These are phyloP conservation scores for Stenogyne calaminthoides DNA, from an alignment of 305 asterid genomes.

Conservation along the genomic window DNA sequence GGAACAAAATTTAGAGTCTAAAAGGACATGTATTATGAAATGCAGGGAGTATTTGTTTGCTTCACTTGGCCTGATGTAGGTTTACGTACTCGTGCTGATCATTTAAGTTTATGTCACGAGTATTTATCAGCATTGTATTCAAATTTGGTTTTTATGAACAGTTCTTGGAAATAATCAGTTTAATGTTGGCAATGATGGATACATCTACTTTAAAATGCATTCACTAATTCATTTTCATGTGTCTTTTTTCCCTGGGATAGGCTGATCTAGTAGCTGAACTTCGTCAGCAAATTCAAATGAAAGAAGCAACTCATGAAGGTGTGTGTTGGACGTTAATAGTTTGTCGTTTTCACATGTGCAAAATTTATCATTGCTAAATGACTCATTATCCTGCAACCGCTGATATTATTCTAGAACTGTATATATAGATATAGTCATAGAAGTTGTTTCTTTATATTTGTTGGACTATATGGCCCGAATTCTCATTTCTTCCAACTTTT, in stretches of 20 bases:
- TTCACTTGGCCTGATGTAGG: conserved; percentile 12
- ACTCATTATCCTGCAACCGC: conserved; percentile 17
- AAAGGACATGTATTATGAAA: too few relatives aligned
- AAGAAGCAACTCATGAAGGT: conserved; percentile 85
- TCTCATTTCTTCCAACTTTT: conserved; percentile 19
- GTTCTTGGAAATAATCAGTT: conserved; percentile 14
- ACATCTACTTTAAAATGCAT: neutral
- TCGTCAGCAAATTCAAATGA: conserved; percentile 65
- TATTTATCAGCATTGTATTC: conserved; percentile 13
- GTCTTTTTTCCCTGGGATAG: conserved; percentile 46
- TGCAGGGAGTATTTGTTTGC: neutral
- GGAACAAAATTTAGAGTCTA: too few relatives aligned
- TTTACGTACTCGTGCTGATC: conserved; percentile 22
- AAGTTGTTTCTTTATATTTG: conserved; percentile 13
- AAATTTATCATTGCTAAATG: conserved; percentile 13
- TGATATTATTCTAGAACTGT: conserved; percentile 15
- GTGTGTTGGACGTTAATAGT: conserved; percentile 27
- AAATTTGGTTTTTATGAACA: conserved; percentile 6
- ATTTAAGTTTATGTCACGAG: neutral
- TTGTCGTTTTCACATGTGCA: neutral
- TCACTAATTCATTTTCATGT: conserved; percentile 24
- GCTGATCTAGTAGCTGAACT: conserved; percentile 67
- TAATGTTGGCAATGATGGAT: conserved; percentile 8
- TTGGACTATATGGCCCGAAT: neutral
- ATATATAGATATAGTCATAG: neutral